Conservation (phyloP, 805 yeast species). For the Yarrowia sp. region DNA sequence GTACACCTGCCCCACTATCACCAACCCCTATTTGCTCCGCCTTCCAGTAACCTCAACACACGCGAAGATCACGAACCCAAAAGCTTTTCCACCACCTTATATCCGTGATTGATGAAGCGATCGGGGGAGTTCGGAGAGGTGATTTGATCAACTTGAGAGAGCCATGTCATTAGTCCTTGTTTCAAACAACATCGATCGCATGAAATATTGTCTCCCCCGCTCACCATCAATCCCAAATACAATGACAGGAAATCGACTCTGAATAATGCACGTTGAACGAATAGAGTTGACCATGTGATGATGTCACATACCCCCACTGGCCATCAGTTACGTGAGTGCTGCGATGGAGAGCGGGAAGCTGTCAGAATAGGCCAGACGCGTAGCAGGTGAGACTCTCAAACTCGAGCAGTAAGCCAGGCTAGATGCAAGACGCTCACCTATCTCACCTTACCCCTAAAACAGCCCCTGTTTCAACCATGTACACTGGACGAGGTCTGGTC, state of each 20-base stretch:
- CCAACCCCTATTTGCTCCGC: not conserved
- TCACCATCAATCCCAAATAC: too few species aligned
- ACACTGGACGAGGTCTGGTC: too few species aligned
- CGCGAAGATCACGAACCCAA: not conserved
- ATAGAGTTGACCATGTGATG: conserved; percentile 14
- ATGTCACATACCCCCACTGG: not conserved
- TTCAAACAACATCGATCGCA: too few species aligned
- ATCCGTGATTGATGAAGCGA: too few species aligned
- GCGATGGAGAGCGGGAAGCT: not conserved
- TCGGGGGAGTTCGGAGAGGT: too few species aligned
- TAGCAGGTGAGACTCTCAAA: not conserved
- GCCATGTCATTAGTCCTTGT: too few species aligned
- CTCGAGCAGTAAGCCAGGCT: not conserved
- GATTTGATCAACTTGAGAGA: too few species aligned
- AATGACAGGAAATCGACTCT: too few species aligned
- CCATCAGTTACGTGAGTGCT: not conserved
- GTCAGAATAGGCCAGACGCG: not conserved
- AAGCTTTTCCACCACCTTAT: not conserved
- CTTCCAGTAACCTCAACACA: not conserved
- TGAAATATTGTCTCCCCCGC: too few species aligned
- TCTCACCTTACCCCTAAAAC: not conserved
- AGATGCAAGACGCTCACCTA: not conserved
- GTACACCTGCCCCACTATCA: too few species aligned
- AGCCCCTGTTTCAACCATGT: conserved; percentile 9
- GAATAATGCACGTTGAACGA: not conserved